phyloP scores from a whole-genome alignment of 2,329 filamentous ascomycete genomes.

The Pseudocercospora macadamiae region DNA sequence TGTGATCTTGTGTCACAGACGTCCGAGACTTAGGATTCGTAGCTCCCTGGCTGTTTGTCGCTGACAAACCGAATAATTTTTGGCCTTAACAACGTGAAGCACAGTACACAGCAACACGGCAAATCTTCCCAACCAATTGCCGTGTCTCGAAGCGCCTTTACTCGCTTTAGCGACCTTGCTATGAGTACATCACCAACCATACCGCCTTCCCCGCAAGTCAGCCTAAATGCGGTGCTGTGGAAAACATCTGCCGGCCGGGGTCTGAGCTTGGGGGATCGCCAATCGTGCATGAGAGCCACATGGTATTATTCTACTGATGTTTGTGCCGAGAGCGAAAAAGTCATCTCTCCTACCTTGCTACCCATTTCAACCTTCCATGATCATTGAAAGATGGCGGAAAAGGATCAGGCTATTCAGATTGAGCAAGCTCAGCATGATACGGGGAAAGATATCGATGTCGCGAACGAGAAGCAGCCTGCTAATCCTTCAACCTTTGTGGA shows the following conservation, averaged over 20 bases:
- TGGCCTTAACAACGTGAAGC: background rate
- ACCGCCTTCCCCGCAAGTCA: background rate
- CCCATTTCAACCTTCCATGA: background rate
- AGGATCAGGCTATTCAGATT: conserved; percentile 1
- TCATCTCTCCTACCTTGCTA: background rate
- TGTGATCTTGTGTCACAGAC: background rate
- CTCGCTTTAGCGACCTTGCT: background rate
- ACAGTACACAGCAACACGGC: background rate
- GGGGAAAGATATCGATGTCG: too few relatives aligned
- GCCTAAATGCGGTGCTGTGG: background rate
- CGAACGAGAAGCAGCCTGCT: too few relatives aligned
- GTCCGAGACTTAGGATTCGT: background rate
- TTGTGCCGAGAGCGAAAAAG: background rate
- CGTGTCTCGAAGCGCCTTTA: background rate
- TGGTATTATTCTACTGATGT: background rate
- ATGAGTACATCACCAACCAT: background rate
- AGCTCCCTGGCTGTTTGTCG: too few relatives aligned
- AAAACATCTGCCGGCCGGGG: background rate
- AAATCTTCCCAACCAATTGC: background rate
- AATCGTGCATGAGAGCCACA: background rate
- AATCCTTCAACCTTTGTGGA: too few relatives aligned
- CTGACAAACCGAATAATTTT: too few relatives aligned
- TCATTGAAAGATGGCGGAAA: background rate
- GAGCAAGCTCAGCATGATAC: background rate
- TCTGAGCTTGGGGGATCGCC: background rate